Evolutionary conservation across 2,329 filamentous ascomycete genomes (phyloP).

Genomic region (Pyrenophora seminiperda): DNA sequence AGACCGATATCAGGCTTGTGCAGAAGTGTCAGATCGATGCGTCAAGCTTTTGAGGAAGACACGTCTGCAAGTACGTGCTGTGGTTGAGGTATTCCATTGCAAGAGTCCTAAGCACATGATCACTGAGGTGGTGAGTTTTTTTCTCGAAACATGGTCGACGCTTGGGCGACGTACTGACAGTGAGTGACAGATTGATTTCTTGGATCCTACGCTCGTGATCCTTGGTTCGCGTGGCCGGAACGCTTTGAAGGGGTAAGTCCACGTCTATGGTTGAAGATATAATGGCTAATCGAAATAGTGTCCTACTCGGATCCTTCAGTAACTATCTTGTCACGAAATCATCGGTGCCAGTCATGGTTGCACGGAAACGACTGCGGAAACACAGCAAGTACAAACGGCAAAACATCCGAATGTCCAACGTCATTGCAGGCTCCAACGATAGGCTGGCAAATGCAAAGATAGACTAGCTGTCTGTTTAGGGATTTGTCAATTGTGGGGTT

Average conservation of each 20-base stretch:
- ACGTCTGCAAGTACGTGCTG: conserved; percentile 85
- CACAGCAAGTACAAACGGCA: conserved; percentile 79
- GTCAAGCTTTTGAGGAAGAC: conserved; percentile 89
- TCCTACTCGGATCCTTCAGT: conserved; percentile 92
- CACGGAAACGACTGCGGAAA: conserved; percentile 85
- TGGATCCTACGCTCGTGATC: conserved; percentile 90
- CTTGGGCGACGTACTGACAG: conserved; percentile 30
- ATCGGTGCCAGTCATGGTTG: conserved; percentile 97
- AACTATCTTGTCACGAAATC: conserved; percentile 98
- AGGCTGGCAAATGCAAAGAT: conserved; percentile 75
- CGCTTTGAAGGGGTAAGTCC: conserved; percentile 83
- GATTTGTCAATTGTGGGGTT: conserved; percentile 43
- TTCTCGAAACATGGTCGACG: conserved; percentile 15
- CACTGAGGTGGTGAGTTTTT: conserved; percentile 74
- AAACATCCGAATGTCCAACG: conserved; percentile 77
- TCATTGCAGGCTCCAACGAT: conserved; percentile 72
- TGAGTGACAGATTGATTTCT: conserved; percentile 72
- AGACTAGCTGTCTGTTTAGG: conserved; percentile 57
- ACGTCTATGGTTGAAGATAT: conserved; percentile 11
- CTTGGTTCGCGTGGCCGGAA: conserved; percentile 89
- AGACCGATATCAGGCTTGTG: conserved; percentile 79
- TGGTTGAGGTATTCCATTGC: conserved; percentile 97
- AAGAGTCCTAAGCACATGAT: conserved; percentile 97
- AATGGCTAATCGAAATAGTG: conserved; percentile 59
- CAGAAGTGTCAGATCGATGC: conserved; percentile 81